Base-by-base conservation (phyloP, 1,139 yeast genomes). In the Yamadazyma buinensis region DNA sequence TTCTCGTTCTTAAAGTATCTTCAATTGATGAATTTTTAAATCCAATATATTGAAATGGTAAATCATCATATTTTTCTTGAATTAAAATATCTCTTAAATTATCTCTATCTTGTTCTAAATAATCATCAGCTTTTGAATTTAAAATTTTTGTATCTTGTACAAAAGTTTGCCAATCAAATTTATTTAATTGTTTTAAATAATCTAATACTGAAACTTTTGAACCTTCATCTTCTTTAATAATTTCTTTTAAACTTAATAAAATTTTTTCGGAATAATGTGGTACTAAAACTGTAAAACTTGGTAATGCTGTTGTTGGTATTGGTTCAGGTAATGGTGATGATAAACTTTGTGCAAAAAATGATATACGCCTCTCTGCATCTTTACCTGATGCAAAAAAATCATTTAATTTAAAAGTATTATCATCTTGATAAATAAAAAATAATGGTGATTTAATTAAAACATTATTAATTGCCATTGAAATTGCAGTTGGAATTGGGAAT, bases 261-360 rank as follows among this genome's bases (percentile, higher is more conserved):
- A 87, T 82, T 51, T 80, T 84, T 50, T 87, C 96, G 0, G 81
- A 69, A 50, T 81, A 87, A 53, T 87, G 96, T 0, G 96, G 95
- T n/a, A 86, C 66, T 30, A 87, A 58, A 0, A 87, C 95, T 0
- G 95, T 83, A 46, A 87, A 86, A 0, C 82, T 55, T 0, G 96
- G 95, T 79, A 85, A 78, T n/a, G 83, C 67, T 36, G 77, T 77
- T 2, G 82, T 76, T 0, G 90, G 79, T 11, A 72, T 60, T 0
- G 94, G 84, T 39, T 81, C 90, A 0, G 86, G 82, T 29, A 87
- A 69, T 0, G 92, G 82, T 0, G 88, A 80, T 0, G 95, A 77
- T 31, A 87, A 56, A 0, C 95, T 84, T 51, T 86, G 95, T 0
- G 96, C 95, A 68, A 87, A 87, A 49, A 84, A 87, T 0, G 94